Base-by-base conservation (phyloP, 2,329 filamentous ascomycete genomes). In the Piedraia hortae region DNA sequence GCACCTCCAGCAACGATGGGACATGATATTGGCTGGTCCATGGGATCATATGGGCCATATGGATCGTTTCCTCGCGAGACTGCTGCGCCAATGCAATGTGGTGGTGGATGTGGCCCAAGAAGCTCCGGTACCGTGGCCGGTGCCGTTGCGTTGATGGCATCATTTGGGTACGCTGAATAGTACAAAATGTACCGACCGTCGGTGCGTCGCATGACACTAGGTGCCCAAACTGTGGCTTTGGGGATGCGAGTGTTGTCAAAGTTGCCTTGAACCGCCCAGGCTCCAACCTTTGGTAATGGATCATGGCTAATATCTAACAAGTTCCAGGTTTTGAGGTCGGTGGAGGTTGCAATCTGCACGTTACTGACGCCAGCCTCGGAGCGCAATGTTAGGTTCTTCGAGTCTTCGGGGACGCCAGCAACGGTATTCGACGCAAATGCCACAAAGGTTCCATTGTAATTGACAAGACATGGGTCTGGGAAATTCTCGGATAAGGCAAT, bases 341-440 rank as follows among this genome's bases (percentile, higher is more conserved):
- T 27, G 3, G 43, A 45, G 3, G 35, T 42, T 4, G 46, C 46
- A n/a, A 48, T 27, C 22, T 48, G 46, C 6, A 50, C 34, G 16
- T 44, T 42, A 14, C 32, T 33, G 4, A 26, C 21, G 4, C 35
- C 37, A 10, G 33, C 33, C 7, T 17, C 16, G n/a, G n/a, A n/a
- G 17, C 26, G 19, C 4, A 10, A 16, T 13, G 28, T 21, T 10
- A 10, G 16, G 16, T 27, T 32, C 4, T 28, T 14, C 3, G 31
- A 20, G 15, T 24, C 23, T 3, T 28, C 13, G 4, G 41, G 26
- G 9, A 39, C 33, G 4, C 38, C 37, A 5, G 40, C 37, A 2
- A 36, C 39, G 22, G 39, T 39, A 26, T 41, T 45, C n/a, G 46
- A 48, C 0, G 35, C 45, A 24, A 37, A 47, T 2, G 45, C 43